These are phyloP conservation scores for Coemansia sp. DNA, from an alignment of 192 early-diverging fungal species.

Conservation along the genomic window DNA sequence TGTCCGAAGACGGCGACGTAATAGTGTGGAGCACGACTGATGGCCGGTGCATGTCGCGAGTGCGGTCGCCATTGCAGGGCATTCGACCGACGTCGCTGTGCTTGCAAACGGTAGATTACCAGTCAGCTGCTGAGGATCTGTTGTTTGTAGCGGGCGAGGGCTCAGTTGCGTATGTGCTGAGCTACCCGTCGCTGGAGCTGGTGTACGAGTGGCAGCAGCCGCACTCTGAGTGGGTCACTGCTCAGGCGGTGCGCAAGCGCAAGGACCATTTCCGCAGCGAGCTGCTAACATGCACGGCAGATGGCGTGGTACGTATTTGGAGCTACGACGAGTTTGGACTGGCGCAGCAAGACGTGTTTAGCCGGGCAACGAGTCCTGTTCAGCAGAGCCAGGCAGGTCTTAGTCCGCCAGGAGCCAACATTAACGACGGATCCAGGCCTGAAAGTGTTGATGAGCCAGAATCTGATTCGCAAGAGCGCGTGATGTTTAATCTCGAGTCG, in stretches of 20 bases:
- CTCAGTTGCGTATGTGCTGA: constrained; percentile 24
- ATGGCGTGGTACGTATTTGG: constrained; percentile 49
- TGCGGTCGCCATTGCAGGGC: constrained; percentile 26
- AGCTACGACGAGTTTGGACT: constrained; percentile 52
- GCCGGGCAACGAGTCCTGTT: constrained; percentile 12
- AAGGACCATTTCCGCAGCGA: constrained; percentile 45
- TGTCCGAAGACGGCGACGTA: constrained; percentile 41
- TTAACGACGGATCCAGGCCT: neutral
- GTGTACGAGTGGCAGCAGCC: constrained; percentile 46
- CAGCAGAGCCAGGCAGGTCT: neutral
- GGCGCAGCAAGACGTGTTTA: constrained; percentile 39
- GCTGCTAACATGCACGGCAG: constrained; percentile 44
- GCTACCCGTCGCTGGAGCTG: constrained; percentile 46
- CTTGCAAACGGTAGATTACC: constrained; percentile 40
- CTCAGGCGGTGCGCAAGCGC: constrained; percentile 40
- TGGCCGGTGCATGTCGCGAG: constrained; percentile 46
- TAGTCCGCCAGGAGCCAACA: neutral
- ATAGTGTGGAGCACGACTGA: constrained; percentile 43
- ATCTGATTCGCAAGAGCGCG: neutral
- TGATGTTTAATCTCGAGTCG: constrained; percentile 27
- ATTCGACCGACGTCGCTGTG: constrained; percentile 30
- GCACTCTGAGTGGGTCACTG: constrained; percentile 47
- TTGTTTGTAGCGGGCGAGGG: constrained; percentile 48
- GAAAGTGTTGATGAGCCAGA: neutral
- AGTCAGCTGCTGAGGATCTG: constrained; percentile 44